Evolutionary conservation across 306 rosid species (phyloP).

Genomic region (cucumber (Cucumis sativus)): DNA sequence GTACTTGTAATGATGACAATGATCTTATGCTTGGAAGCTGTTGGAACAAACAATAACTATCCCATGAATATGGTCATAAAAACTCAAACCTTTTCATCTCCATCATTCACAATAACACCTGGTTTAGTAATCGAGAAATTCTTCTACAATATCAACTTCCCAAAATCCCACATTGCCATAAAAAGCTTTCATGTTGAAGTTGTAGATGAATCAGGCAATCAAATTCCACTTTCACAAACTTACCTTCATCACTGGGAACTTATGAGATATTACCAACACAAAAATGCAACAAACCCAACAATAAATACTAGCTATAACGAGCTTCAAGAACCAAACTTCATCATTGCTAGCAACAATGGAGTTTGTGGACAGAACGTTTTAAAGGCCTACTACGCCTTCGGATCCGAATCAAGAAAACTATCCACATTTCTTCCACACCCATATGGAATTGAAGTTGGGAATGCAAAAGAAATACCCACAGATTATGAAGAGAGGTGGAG

Average conservation of each 20-base stretch:
- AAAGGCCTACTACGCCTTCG: constrained; percentile 50
- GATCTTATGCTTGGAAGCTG: too few species aligned
- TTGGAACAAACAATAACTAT: too few species aligned
- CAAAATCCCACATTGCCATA: constrained; percentile 51
- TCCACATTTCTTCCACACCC: constrained; percentile 46
- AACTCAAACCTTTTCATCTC: constrained; percentile 34
- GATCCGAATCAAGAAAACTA: constrained; percentile 54
- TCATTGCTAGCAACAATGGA: constrained; percentile 32
- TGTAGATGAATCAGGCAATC: constrained; percentile 49
- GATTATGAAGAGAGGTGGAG: constrained; percentile 71
- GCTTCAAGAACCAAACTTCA: background rate
- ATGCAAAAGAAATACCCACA: constrained; percentile 34
- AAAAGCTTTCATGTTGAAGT: constrained; percentile 55
- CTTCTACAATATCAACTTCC: constrained; percentile 33
- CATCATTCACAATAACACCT: constrained; percentile 38
- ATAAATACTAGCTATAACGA: background rate
- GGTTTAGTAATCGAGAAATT: constrained; percentile 46
- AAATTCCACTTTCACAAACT: constrained; percentile 53
- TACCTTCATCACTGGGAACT: constrained; percentile 71
- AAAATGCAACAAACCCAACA: constrained; percentile 7
- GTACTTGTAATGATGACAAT: too few species aligned
- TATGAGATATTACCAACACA: constrained; percentile 5
- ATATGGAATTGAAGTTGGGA: constrained; percentile 50
- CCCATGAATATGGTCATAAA: constrained; percentile 16
- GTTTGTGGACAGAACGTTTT: constrained; percentile 20